Evolutionary conservation across 208 protist genomes (phyloP).

Genomic region (Wallacemonas rigidus): DNA sequence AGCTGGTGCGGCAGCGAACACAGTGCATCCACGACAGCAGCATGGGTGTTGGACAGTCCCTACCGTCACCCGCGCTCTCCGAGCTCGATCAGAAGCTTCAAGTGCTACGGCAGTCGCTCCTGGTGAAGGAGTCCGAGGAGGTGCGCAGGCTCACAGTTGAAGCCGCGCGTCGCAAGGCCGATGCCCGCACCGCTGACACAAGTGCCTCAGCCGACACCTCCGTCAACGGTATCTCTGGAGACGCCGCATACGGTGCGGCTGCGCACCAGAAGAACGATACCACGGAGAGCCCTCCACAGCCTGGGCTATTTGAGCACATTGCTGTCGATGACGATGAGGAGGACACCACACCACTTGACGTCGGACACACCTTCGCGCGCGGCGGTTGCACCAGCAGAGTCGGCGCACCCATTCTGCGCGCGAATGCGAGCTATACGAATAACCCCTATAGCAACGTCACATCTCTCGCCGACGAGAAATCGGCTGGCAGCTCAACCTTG

Average conservation of each 20-base stretch:
- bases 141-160: constrained; percentile 1
- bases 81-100: constrained; percentile 31
- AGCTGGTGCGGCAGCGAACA: constrained; percentile 26
- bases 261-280: neutral
- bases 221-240: too few relatives aligned
- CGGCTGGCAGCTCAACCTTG: neutral
- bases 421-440: constrained; percentile 46
- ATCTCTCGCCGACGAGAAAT: constrained; percentile 32
- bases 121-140: constrained; percentile 28
- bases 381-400: neutral
- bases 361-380: neutral
- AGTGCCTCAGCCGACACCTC: too few relatives aligned
- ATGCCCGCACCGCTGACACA: neutral
- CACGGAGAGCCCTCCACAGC: constrained; percentile 1
- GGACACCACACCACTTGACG: constrained; percentile 25
- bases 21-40: constrained; percentile 5
- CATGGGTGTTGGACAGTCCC: constrained; percentile 7
- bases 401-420: constrained; percentile 20
- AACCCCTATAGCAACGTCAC: constrained; percentile 45
- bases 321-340: constrained; percentile 25
- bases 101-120: constrained; percentile 25
- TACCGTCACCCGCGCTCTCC: constrained; percentile 5
- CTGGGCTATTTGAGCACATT: constrained; percentile 9
- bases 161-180: constrained; percentile 22
- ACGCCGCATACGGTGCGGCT: too few relatives aligned